Evolutionary conservation across 257 asterid species (phyloP), one percentile per base, ranked within the genome.

Genomic region (Oldenlandia corymbosa): DNA sequence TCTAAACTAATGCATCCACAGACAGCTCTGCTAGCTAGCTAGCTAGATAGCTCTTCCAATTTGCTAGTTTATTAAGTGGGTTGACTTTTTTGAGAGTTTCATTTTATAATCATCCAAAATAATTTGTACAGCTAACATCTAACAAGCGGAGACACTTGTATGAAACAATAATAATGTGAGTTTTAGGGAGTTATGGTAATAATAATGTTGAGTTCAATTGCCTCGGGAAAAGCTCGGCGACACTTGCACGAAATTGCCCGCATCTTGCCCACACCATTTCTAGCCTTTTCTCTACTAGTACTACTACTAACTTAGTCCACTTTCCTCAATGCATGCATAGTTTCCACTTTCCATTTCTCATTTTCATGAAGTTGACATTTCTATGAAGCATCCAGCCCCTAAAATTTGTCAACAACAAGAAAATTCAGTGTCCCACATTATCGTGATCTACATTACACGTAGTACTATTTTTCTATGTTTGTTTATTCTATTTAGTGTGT

Each of bases 181-280:
- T n/a, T n/a, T n/a, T n/a, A n/a, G n/a, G 4, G 39, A 34, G 4
- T 9, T 34, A 9, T 34, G 9, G 39, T 34, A 34, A 4, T 3
- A 34, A 9, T 34, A 34, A 34, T 9, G 39, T 34, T 34, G 9
- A 34, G 9, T 7, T n/a, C 7, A 56, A 58, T 6, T 58, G 64
- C 64, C 66, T 56, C 11, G 70, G 55, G 30, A 73, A 27, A 11
- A 47, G 70, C 61, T 37, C 20, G n/a, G n/a, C 20, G 20, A 56
- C 70, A 73, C 66, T 62, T 64, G 74, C 71, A 48, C 46, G 43
- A 28, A 49, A 39, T 49, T 47, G 31, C 50, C 21, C 31, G 39
- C 39, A 28, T 24, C 63, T 26, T 59, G 23, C 53, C 37, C 54
- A 60, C 66, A 55, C 58, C 64, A 16, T n/a, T 1, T 31, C 0